phyloP scores from a whole-genome alignment of 2,329 filamentous ascomycete species.

The Botrytis medusae region DNA sequence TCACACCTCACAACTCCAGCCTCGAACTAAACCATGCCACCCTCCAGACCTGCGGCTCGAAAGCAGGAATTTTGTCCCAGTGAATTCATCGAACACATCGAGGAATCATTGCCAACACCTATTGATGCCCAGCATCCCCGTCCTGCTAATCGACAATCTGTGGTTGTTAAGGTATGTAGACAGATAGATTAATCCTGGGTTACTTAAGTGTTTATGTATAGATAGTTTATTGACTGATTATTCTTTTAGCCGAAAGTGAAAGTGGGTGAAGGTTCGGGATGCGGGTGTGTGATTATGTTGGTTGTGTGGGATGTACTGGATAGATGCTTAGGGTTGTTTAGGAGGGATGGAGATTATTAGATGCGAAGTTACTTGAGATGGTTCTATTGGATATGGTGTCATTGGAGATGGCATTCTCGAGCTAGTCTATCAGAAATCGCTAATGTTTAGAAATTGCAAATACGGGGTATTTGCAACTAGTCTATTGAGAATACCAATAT shows the following conservation, averaged over 20 bases:
- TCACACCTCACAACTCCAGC: neutral
- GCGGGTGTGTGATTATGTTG: neutral
- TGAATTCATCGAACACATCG: neutral
- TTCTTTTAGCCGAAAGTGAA: neutral
- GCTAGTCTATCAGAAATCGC: no score
- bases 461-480: neutral
- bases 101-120: no score
- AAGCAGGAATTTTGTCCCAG: rapidly evolving
- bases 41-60: neutral
- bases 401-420: rapidly evolving
- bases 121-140: no score
- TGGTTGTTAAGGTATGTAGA: no score
- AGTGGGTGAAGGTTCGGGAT: neutral
- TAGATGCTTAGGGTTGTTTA: neutral
- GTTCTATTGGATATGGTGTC: no score
- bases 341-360: neutral
- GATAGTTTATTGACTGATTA: neutral
- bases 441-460: neutral
- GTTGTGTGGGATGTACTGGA: rapidly evolving
- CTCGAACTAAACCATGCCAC: neutral
- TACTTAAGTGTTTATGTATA: no score
- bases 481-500: neutral
- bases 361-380: no score
- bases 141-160: no score
- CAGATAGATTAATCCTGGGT: no score